A percentile compares a stretch with the other conserved stretches of the same genome.
phyloP scores from a whole-genome alignment of 805 yeast genomes.

The Kockiozyma suomiensis region DNA sequence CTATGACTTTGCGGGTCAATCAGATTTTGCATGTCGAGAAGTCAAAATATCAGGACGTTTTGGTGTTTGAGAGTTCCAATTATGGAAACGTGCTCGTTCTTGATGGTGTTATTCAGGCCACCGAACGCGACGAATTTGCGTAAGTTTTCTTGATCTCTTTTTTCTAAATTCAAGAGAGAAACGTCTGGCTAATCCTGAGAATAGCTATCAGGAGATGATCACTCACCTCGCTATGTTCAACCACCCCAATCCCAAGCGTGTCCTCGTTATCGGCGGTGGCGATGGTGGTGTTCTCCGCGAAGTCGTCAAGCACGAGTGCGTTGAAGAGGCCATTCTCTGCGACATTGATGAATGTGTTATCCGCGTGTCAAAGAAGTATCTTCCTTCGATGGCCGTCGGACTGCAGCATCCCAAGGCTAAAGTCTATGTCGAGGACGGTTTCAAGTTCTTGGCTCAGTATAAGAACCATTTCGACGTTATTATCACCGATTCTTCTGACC shows the following conservation, averaged over 20 bases:
- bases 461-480: slow-evolving; percentile 90
- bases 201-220: slow-evolving; percentile 91
- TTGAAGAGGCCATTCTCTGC: slow-evolving; percentile 87
- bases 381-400: slow-evolving; percentile 85
- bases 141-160: slow-evolving; percentile 23
- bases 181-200: too few species aligned
- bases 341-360: slow-evolving; percentile 91
- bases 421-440: slow-evolving; percentile 96
- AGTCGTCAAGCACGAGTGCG: slow-evolving; percentile 81
- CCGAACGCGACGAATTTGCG: slow-evolving; percentile 96
- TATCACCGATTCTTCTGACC: slow-evolving; percentile 96
- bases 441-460: slow-evolving; percentile 84
- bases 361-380: slow-evolving; percentile 77
- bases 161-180: too few species aligned
- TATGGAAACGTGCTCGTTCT: slow-evolving; percentile 95
- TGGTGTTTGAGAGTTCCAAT: slow-evolving; percentile 88
- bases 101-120: slow-evolving; percentile 93
- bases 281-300: slow-evolving; percentile 98
- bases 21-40: slow-evolving; percentile 81
- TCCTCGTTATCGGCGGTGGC: slow-evolving; percentile 96
- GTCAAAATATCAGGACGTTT: slow-evolving; percentile 89
- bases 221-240: slow-evolving; percentile 89
- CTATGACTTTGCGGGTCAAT: slow-evolving; percentile 87
- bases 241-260: slow-evolving; percentile 92
- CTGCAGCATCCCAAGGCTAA: slow-evolving; percentile 86